Conservation (phyloP, 2,329 filamentous ascomycete species). For the Seiridium unicorne region DNA sequence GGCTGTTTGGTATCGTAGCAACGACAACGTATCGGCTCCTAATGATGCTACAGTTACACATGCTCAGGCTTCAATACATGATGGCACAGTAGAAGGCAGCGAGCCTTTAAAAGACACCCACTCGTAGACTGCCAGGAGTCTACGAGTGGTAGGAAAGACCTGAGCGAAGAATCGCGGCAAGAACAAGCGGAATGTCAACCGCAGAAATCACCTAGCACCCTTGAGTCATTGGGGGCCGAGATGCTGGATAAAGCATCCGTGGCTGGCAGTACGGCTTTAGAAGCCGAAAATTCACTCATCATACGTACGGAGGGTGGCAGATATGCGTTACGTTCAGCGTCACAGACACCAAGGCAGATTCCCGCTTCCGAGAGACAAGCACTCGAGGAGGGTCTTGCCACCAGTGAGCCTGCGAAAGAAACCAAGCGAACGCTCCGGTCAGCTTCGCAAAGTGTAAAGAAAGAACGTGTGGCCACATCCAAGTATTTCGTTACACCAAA, state of each 20-base stretch:
- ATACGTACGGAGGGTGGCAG: background rate
- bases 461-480: constrained; percentile 25
- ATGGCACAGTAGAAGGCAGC: background rate
- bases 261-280: background rate
- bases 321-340: background rate
- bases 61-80: background rate
- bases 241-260: background rate
- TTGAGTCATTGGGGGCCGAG: background rate
- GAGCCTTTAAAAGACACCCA: constrained; percentile 27
- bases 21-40: background rate
- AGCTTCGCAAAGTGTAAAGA: background rate
- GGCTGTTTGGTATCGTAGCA: constrained; percentile 6
- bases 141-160: constrained; percentile 29
- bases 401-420: background rate
- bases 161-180: constrained; percentile 16
- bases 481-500: constrained; percentile 28
- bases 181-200: constrained; percentile 13
- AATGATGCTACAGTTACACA: background rate
- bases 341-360: background rate
- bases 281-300: background rate
- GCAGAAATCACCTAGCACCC: constrained; percentile 11
- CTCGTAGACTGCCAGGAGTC: constrained; percentile 31
- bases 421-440: background rate
- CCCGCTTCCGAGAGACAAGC: background rate
- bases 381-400: background rate